These are phyloP conservation scores for Xerocomus minutiporus DNA, from an alignment of 1,284 basidiomycete genomes.

Conservation along the genomic window DNA sequence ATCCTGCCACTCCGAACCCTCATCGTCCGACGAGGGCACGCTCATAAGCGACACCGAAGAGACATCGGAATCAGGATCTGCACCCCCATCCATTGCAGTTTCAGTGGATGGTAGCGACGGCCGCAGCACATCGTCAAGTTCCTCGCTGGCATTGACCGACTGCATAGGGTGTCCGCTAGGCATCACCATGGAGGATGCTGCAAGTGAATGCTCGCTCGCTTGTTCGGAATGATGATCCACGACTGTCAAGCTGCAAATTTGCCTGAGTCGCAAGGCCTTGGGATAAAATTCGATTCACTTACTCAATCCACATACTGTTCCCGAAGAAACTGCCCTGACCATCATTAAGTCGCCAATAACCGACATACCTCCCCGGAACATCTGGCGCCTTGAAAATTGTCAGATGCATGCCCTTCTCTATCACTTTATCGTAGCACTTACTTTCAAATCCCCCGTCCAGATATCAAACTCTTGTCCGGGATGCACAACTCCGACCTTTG, in stretches of 20 bases:
- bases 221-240: slow-evolving; percentile 43
- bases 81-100: slow-evolving; percentile 42
- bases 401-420: neutral
- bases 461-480: slow-evolving; percentile 59
- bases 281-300: slow-evolving; percentile 17
- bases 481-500: slow-evolving; percentile 50
- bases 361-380: slow-evolving; percentile 61
- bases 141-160: slow-evolving; percentile 11
- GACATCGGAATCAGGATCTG: slow-evolving; percentile 47
- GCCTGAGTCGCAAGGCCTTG: slow-evolving; percentile 2
- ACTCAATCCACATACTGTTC: slow-evolving; percentile 74
- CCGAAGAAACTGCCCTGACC: slow-evolving; percentile 61
- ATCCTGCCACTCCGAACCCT: slow-evolving; percentile 56
- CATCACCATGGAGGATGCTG: slow-evolving; percentile 72
- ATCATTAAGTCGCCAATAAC: slow-evolving; percentile 71
- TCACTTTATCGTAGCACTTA: slow-evolving; percentile 19
- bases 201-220: slow-evolving; percentile 48
- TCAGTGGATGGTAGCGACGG: slow-evolving; percentile 32
- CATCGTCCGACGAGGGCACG: slow-evolving; percentile 45
- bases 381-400: slow-evolving; percentile 58
- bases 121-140: slow-evolving; percentile 6
- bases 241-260: slow-evolving; percentile 55
- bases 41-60: slow-evolving; percentile 64
- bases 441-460: slow-evolving; percentile 71
- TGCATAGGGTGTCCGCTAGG: slow-evolving; percentile 40